These are phyloP conservation scores for Galerina marginata DNA, from an alignment of 768 basidiomycete genomes.

Conservation along the genomic window DNA sequence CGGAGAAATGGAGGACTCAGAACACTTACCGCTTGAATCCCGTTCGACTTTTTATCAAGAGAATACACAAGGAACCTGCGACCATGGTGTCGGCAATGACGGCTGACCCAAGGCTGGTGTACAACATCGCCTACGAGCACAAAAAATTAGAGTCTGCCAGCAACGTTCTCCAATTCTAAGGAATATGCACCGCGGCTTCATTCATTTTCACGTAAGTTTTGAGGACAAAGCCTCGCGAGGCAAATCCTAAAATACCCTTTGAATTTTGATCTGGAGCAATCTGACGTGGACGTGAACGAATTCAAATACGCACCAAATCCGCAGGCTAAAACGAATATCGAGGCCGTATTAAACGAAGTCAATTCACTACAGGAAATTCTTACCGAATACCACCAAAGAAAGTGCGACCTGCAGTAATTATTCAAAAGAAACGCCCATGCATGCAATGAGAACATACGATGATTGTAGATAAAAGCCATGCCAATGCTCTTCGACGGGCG, in stretches of 20 bases:
- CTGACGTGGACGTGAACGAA: neutral
- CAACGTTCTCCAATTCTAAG: neutral
- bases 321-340: neutral
- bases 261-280: neutral
- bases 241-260: neutral
- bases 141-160: neutral
- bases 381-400: neutral
- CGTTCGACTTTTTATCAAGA: conserved; percentile 14
- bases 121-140: conserved; percentile 12
- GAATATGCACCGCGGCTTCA: neutral
- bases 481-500: neutral
- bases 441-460: neutral
- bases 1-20: neutral
- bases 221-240: neutral
- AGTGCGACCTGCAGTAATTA: neutral
- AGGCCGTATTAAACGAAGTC: no score
- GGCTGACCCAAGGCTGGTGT: conserved; percentile 15
- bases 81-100: conserved; percentile 19
- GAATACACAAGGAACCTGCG: conserved; percentile 17
- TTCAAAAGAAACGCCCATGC: neutral
- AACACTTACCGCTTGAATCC: conserved; percentile 16
- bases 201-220: neutral
- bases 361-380: neutral
- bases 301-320: neutral
- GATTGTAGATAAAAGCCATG: neutral